These are phyloP conservation scores for Orbilia javanica DNA, from an alignment of 2,329 filamentous ascomycete species.

Conservation along the genomic window DNA sequence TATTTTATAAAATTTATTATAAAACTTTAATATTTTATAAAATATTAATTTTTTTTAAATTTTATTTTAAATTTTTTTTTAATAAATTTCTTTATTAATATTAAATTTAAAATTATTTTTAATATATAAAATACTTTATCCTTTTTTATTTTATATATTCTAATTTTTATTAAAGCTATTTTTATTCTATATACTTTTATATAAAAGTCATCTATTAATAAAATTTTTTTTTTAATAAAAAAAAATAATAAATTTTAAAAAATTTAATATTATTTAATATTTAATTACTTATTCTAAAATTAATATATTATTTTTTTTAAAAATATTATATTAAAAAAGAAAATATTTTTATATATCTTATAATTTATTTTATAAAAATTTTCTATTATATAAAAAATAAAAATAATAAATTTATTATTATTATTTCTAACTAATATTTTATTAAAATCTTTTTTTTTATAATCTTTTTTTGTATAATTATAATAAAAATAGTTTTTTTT, in stretches of 20 bases:
- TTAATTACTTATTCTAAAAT: constrained; percentile 1
- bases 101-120: constrained; percentile 15
- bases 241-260: background rate
- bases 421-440: constrained; percentile 10
- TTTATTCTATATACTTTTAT: constrained; percentile 2
- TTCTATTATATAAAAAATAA: background rate
- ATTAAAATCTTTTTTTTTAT: background rate
- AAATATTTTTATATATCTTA: constrained; percentile 12
- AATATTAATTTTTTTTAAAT: background rate
- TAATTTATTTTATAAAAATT: background rate
- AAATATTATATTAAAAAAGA: background rate
- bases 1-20: constrained; percentile 2
- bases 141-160: constrained; percentile 2
- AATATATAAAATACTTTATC: background rate
- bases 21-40: too few species aligned
- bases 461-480: background rate
- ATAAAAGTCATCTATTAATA: background rate
- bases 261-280: constrained; percentile 4
- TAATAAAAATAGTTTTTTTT: too few species aligned
- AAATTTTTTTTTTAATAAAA: constrained; percentile 10
- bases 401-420: background rate
- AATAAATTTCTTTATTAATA: background rate
- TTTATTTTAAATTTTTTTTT: background rate
- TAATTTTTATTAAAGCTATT: constrained; percentile 3
- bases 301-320: constrained; percentile 5